Evolutionary conservation across 768 basidiomycete species (phyloP), one percentile per base, ranked within the genome.

Genomic region (Pulveroboletus frians): DNA sequence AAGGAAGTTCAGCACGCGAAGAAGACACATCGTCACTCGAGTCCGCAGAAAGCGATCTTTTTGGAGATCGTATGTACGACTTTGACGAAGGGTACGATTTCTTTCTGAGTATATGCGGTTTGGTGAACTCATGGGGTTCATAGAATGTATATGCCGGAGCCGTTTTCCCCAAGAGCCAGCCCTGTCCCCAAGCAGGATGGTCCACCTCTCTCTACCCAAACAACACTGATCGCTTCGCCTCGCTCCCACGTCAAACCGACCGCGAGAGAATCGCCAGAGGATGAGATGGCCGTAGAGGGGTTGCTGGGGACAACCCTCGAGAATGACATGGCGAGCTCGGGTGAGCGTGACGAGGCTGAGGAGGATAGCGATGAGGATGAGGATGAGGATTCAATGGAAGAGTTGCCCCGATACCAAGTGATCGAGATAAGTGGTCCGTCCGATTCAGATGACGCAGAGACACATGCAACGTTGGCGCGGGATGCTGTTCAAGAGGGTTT

Each of bases 371-470:
- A 39, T 8, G 39, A 27, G 0, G 49, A 46, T 2, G 23, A 26
- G 2, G 42, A 36, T 5, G 43, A 26, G 0, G 43, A 46, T 9
- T 3, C 18, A 4, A 5, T 36, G 11, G 3, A 35, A 0, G 42
- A 23, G 17, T 17, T 61, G 11, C 52, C 57, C 4, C 53, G 17
- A 9, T 53, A 14, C 37, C 53, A 64, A 32, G 53, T 47, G 1
- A 3, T 57, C 3, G 47, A 57, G 5, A 35, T 47, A 26, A 38
- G n/a, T 26, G 43, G 49, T 8, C 56, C 62, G 15, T 55, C 53
- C 3, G 65, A 68, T 29, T 65, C 62, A 14, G 67, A 69, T 38
- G 65, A 67, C 26, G 57, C 47, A 29, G 65, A 68, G 41, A 67
- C 56, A 5, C 63, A 67, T 27, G 46, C 20, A 3, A 30, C 36